Conservation (phyloP, 2,329 filamentous ascomycete species). For the Colletotrichum chrysophilum region DNA sequence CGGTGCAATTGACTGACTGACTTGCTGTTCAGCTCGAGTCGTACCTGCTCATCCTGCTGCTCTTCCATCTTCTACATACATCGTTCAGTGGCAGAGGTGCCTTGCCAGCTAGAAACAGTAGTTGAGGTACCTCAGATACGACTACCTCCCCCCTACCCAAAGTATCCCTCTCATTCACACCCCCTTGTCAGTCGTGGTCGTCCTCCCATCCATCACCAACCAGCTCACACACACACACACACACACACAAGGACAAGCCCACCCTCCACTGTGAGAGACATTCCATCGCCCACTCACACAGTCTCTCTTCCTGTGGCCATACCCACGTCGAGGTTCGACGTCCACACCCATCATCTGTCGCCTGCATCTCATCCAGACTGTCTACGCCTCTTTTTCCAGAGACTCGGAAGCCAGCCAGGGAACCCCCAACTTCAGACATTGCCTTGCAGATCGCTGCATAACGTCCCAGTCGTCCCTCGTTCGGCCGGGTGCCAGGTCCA, state of each 20-base stretch:
- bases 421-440: constrained; percentile 9
- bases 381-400: constrained; percentile 18
- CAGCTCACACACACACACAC: not conserved
- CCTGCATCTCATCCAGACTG: constrained; percentile 15
- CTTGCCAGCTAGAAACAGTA: not conserved
- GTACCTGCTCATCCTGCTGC: not conserved
- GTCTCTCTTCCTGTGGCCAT: not conserved
- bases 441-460: constrained; percentile 20
- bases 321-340: constrained; percentile 11
- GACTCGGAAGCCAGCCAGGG: constrained; percentile 8
- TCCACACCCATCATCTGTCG: constrained; percentile 13
- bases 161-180: not conserved
- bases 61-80: not conserved
- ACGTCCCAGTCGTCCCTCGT: constrained; percentile 17
- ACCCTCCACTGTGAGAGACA: constrained; percentile 18
- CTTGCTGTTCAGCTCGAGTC: not conserved
- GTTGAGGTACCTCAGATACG: constrained; percentile 3
- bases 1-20: not conserved
- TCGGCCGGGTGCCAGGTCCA: constrained; percentile 2
- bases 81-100: not conserved
- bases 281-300: constrained; percentile 12
- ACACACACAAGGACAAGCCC: constrained; percentile 10
- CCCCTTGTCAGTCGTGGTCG: not conserved
- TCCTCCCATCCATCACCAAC: constrained; percentile 6
- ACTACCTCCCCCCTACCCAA: constrained; percentile 11